phyloP scores from a whole-genome alignment of 805 yeast species.

The Wickerhamiella allomyrinae region DNA sequence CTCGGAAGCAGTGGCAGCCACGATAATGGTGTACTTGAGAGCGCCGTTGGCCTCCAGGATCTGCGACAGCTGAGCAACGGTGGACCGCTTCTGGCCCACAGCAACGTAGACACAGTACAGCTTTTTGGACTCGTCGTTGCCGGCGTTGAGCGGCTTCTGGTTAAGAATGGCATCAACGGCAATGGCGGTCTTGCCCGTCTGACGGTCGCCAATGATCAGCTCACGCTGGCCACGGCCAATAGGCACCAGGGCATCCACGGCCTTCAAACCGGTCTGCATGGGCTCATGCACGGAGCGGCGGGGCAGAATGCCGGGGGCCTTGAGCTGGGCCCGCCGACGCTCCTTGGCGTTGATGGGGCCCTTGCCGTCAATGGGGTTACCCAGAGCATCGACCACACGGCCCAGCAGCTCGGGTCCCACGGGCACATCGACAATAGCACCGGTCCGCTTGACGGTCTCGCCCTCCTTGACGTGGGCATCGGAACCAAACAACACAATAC shows the following conservation, averaged over 20 bases:
- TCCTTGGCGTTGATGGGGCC: conserved; percentile 87
- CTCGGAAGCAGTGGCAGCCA: conserved; percentile 99
- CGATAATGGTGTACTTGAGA: conserved; percentile 91
- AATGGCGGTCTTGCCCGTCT: conserved; percentile 99
- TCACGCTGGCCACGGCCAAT: conserved; percentile 99
- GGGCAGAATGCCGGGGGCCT: conserved; percentile 99
- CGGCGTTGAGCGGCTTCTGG: conserved; percentile 98
- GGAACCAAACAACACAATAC: conserved; percentile 99
- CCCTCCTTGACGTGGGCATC: conserved; percentile 98
- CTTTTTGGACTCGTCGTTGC: conserved; percentile 90
- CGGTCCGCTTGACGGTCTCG: conserved; percentile 99
- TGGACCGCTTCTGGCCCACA: conserved; percentile 99
- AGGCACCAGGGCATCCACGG: conserved; percentile 98
- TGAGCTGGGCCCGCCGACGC: conserved; percentile 90
- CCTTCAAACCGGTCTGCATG: conserved; percentile 99
- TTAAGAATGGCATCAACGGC: conserved; percentile 96
- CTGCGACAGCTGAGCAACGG: conserved; percentile 99
- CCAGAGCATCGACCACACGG: conserved; percentile 98
- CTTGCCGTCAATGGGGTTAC: conserved; percentile 99
- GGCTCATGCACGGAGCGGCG: conserved; percentile 98
- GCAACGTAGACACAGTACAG: conserved; percentile 99
- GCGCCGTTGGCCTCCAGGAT: conserved; percentile 98
- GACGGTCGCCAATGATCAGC: conserved; percentile 99
- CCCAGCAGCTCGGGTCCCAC: conserved; percentile 97
- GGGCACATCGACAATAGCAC: conserved; percentile 97